Evolutionary conservation across 257 asterid genomes (phyloP), one percentile per base, ranked within the genome.

Genomic region (Forsythia suspensa): DNA sequence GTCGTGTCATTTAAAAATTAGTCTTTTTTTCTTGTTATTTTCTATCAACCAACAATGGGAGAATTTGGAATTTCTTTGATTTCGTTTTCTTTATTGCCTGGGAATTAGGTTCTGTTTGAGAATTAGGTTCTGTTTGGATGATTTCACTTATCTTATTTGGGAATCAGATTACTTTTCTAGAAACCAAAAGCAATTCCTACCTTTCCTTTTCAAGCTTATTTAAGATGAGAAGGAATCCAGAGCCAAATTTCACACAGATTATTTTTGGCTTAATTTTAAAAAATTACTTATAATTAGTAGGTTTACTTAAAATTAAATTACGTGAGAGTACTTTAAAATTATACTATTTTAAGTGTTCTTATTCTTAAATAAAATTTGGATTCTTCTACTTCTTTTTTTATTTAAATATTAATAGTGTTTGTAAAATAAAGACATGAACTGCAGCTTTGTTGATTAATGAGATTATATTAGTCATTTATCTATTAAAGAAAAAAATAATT

Each of bases 111-210:
- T 63, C 70, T 29, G 39, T 21, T 63, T 63, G 70, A 39, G 70
- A 63, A 63, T 63, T 63, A 63, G 70, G 70, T 63, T 63, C 70
- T 63, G 1, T 63, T 39, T 18, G 38, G 70, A 29, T 10, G 70
- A 63, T 63, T 63, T 63, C 15, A 63, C 39, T 24, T 11, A 24
- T 24, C 70, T 63, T 63, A 2, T 63, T 29, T 63, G 16, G 70
- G 70, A 63, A 63, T 63, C 70, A 63, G 70, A 63, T 63, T 24
- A 63, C 9, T 24, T 63, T 63, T 63, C 70, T 63, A 29, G 70
- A 63, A 63, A n/a, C 24, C 10, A 6, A 55, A 24, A 63, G 40
- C 18, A 63, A 11, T 29, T 29, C 40, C 70, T 9, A 11, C 70
- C 39, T 24, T 63, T 63, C 40, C 16, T 29, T 63, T 63, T 21